A percentile compares a stretch with the other conserved stretches of the same genome.
These are phyloP conservation scores for Leishmania guyanensis DNA, from an alignment of 208 protist genomes.

Conservation along the genomic window DNA sequence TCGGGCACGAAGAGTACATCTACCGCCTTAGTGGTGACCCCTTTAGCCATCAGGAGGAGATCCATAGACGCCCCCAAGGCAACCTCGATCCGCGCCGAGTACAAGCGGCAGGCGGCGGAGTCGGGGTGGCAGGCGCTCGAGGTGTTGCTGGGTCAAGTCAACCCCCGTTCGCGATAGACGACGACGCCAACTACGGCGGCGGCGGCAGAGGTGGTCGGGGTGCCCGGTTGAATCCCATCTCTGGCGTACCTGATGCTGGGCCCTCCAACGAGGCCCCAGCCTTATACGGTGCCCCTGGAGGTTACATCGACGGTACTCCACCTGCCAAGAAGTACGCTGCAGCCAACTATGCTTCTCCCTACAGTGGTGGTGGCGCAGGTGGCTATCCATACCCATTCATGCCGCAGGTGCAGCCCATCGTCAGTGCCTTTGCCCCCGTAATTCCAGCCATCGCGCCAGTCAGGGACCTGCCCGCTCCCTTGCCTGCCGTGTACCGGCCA, in stretches of 20 bases:
- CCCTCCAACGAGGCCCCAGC: slow-evolving; percentile 3
- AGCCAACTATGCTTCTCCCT: slow-evolving; percentile 15
- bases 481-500: slow-evolving; percentile 41
- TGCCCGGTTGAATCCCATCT: slow-evolving; percentile 21
- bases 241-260: slow-evolving; percentile 2
- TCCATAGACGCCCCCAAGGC: slow-evolving; percentile 29
- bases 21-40: slow-evolving; percentile 64
- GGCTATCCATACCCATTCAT: not conserved
- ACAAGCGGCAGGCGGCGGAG: slow-evolving; percentile 9
- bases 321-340: not conserved
- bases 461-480: slow-evolving; percentile 33
- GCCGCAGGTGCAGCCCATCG: slow-evolving; percentile 20
- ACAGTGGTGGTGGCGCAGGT: slow-evolving; percentile 3
- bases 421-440: slow-evolving; percentile 28
- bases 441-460: slow-evolving; percentile 30
- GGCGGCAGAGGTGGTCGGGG: slow-evolving; percentile 12
- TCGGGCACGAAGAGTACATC: slow-evolving; percentile 79
- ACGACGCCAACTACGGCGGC: slow-evolving; percentile 11
- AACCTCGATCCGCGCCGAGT: slow-evolving; percentile 23
- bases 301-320: not conserved
- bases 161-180: slow-evolving; percentile 37
- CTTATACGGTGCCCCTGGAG: not conserved
- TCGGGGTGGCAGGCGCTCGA: not conserved
- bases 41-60: slow-evolving; percentile 25
- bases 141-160: not conserved